phyloP scores from a whole-genome alignment of 2,329 filamentous ascomycete species.

The Annulohypoxylon truncatum region DNA sequence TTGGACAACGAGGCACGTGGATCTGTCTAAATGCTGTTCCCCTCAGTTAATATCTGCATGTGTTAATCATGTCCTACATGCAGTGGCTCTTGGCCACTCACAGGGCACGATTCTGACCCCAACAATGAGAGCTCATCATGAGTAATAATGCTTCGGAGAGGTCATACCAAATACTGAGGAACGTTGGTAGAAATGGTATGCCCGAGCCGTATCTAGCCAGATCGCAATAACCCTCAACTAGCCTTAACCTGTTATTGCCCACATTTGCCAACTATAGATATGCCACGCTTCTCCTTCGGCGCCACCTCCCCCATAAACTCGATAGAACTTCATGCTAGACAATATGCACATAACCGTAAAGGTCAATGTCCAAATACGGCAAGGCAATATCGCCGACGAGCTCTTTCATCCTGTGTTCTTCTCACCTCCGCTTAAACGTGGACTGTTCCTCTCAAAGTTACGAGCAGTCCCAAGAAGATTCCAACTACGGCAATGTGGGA shows the following conservation, averaged over 20 bases:
- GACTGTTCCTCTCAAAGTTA: constrained; percentile 13
- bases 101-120: constrained; percentile 15
- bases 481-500: constrained; percentile 37
- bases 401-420: not conserved
- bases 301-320: constrained; percentile 2
- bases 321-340: constrained; percentile 3
- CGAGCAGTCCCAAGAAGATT: constrained; percentile 32
- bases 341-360: constrained; percentile 22
- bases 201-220: constrained; percentile 41
- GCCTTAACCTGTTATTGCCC: constrained; percentile 16
- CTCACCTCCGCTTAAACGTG: constrained; percentile 17
- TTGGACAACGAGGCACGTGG: constrained; percentile 38
- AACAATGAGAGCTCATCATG: constrained; percentile 28
- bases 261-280: constrained; percentile 13
- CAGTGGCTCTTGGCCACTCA: constrained; percentile 36
- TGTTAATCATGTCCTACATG: constrained; percentile 33
- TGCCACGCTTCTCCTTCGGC: not conserved
- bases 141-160: constrained; percentile 28
- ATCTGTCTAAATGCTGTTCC: constrained; percentile 25
- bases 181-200: constrained; percentile 23
- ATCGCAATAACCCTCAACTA: constrained; percentile 17
- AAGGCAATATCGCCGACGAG: constrained; percentile 6
- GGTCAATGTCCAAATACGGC: constrained; percentile 1
- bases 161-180: constrained; percentile 35
- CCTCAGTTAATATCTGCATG: constrained; percentile 40